Evolutionary conservation across 1,284 basidiomycete genomes (phyloP), one percentile per base, ranked within the genome.

Genomic region (Pulchroboletus neoregius): DNA sequence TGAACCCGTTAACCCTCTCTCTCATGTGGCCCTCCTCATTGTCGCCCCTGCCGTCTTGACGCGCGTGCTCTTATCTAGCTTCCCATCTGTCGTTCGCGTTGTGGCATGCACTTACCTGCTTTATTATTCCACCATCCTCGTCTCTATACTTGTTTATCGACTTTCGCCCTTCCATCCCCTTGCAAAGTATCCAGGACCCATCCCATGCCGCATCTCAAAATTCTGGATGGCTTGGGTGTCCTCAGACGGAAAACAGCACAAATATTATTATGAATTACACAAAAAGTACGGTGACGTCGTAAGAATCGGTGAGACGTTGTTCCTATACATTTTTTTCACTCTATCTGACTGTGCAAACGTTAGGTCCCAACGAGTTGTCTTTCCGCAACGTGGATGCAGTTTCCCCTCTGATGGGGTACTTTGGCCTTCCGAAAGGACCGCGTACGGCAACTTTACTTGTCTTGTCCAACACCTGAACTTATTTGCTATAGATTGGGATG

Each of bases 351-450:
- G 3, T 22, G 11, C 11, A 27, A 18, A 47, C 27, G 2, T 5
- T 44, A 80, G 79, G 78, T 39, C 79, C 78, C n/a, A 80, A 80
- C 48, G 77, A 80, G 38, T 49, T 80, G 9, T 76, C 73, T 0
- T 69, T 80, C 32, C 56, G 66, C 34, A 67, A 72, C 45, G 66
- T 63, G 6, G 62, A 66, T n/a, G 73, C 72, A 6, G 61, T 79
- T 18, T 55, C 54, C 4, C 67, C 72, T 6, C 53, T 78, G 39
- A 67, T 80, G 65, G 76, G 78, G 5, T 61, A 65, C 27, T 55
- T 62, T 26, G 77, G 75, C 5, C 63, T 78, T 9, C 71, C 71
- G 2, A 79, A 79, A 60, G 78, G 78, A 37, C 72, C 72, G 37
- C 76, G 78, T 79, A 52, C 51, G 73, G 67, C 39, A 7, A 28